Conservation (phyloP, 2,329 filamentous ascomycete species). For the Claviceps quebecensis region DNA sequence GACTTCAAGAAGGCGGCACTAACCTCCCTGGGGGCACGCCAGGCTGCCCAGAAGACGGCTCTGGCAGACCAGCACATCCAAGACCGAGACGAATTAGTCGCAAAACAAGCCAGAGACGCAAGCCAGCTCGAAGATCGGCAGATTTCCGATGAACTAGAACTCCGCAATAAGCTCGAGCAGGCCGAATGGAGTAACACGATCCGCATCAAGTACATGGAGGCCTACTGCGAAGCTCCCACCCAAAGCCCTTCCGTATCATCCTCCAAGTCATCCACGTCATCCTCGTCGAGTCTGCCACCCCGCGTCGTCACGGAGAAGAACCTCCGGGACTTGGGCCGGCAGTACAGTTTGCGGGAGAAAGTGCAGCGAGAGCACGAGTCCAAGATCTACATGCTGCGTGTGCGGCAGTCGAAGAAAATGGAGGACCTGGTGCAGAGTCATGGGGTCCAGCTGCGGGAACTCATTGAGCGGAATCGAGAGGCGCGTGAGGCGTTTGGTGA, state of each 20-base stretch:
- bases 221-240: conserved; percentile 44
- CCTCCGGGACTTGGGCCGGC: conserved; percentile 42
- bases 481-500: conserved; percentile 35
- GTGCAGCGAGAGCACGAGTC: conserved; percentile 44
- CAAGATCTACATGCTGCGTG: conserved; percentile 52
- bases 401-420: conserved; percentile 47
- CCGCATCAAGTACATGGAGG: conserved; percentile 51
- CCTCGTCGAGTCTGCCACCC: conserved; percentile 24
- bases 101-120: conserved; percentile 38
- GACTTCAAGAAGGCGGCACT: conserved; percentile 33
- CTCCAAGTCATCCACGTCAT: conserved; percentile 6
- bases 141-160: conserved; percentile 47
- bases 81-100: conserved; percentile 36
- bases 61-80: conserved; percentile 34
- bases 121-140: conserved; percentile 46
- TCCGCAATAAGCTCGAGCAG: conserved; percentile 39
- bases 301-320: conserved; percentile 46
- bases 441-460: conserved; percentile 32
- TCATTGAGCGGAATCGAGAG: conserved; percentile 30
- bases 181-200: conserved; percentile 42
- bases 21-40: conserved; percentile 35
- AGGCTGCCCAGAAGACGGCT: conserved; percentile 32
- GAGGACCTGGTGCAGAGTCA: conserved; percentile 44
- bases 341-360: conserved; percentile 45
- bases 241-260: conserved; percentile 14